Evolutionary conservation across 768 basidiomycete species (phyloP), one percentile per base, ranked within the genome.

Genomic region (Omphalotus guepiniiformis): DNA sequence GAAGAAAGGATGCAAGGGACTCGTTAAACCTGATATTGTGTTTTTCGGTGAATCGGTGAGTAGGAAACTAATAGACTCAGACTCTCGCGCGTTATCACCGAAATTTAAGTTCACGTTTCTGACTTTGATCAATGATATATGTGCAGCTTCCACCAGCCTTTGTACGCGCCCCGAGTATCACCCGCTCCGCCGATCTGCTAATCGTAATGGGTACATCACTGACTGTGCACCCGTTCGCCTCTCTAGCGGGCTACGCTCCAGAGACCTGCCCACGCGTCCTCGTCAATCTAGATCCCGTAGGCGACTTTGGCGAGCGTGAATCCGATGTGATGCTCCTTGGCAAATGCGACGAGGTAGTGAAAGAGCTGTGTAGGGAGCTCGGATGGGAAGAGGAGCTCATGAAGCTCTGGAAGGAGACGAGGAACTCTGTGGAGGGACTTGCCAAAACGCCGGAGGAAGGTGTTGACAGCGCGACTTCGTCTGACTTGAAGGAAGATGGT

Each of bases 21-120:
- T 90, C 30, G 83, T 93, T 13, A 93, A 94, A 63, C 92, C 92
- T n/a, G 88, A 95, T 58, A 95, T 95, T 35, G 89, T 95, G 11
- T 94, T 95, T 67, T 94, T 95, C 57, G 92, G 93, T 19, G 88
- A 92, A 66, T 59, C 74, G 29, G 83, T 87, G 59, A 26, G 82
- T 67, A n/a, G n/a, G n/a, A n/a, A n/a, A n/a, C n/a, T n/a, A n/a
- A n/a, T n/a, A n/a, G n/a, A n/a, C n/a, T n/a, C n/a, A n/a, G 2
- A 22, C n/a, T 37, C 29, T 41, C 13, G 48, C n/a, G n/a, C 49
- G 41, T 7, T 16, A 13, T 44, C 48, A 42, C 34, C 37, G 13
- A 34, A 32, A 19, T n/a, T 26, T 37, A 3, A 6, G 11, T 36
- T 4, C 27, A 47, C 19, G 40, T 40, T 30, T 26, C 23, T 15